Evolutionary conservation across 192 early-diverging fungal species (phyloP).

Genomic region (Umbelopsis sp.): DNA sequence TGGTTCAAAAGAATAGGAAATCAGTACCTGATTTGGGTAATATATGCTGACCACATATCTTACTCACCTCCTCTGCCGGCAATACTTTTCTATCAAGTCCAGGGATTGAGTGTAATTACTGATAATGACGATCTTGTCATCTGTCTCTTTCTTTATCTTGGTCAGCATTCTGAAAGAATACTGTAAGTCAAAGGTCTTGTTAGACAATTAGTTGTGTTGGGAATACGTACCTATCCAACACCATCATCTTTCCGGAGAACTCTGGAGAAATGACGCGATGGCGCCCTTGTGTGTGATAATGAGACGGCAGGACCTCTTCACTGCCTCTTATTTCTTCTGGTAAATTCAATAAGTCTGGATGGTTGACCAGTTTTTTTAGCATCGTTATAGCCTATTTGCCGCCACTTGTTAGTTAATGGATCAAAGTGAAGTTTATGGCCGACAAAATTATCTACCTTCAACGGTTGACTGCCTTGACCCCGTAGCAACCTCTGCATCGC

Average conservation of each 20-base stretch:
- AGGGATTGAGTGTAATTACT: conserved; percentile 99
- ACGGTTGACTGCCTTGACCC: conserved; percentile 79
- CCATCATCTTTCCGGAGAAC: conserved; percentile 92
- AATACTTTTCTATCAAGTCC: conserved; percentile 92
- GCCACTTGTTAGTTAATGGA: neutral
- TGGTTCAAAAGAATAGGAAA: neutral
- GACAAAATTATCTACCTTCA: conserved; percentile 47
- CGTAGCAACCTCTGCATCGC: conserved; percentile 72
- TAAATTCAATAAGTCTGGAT: conserved; percentile 86
- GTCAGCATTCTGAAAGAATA: conserved; percentile 60
- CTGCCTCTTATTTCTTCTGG: conserved; percentile 62
- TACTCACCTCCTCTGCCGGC: conserved; percentile 68
- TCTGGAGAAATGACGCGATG: conserved; percentile 50
- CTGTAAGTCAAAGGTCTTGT: conserved; percentile 18
- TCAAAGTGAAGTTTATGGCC: neutral
- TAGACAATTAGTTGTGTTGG: conserved; percentile 26
- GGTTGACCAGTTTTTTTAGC: conserved; percentile 97
- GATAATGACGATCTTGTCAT: conserved; percentile 97
- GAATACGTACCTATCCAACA: conserved; percentile 60
- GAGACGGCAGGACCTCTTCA: conserved; percentile 54
- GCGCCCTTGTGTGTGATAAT: conserved; percentile 49
- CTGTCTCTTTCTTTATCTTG: conserved; percentile 68
- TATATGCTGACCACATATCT: neutral
- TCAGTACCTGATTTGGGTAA: neutral
- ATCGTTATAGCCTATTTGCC: conserved; percentile 73